Evolutionary conservation across 163 green algal species (phyloP).

Genomic region (Volvox carteri): DNA sequence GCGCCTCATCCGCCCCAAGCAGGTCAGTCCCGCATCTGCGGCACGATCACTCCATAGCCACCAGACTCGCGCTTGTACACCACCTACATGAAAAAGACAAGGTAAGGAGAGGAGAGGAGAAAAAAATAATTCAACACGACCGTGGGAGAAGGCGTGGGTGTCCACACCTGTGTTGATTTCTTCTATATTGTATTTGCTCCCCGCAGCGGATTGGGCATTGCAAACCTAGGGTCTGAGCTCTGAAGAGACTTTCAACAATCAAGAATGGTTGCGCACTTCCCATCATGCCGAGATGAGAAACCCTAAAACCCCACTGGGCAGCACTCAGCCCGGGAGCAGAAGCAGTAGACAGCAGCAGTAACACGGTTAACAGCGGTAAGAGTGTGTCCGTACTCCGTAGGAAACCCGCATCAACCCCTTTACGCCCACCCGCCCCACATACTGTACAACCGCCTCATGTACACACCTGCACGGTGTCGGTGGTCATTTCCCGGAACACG

Average conservation of each 20-base stretch:
- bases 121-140: background rate
- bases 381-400: background rate
- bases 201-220: background rate
- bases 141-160: no score
- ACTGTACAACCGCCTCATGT: background rate
- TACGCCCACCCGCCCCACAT: no score
- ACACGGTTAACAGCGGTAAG: background rate
- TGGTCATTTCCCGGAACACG: constrained; percentile 68
- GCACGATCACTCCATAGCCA: constrained; percentile 74
- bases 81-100: constrained; percentile 37
- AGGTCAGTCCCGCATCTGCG: constrained; percentile 64
- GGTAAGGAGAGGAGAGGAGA: background rate
- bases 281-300: background rate
- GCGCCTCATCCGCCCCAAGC: no score
- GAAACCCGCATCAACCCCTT: background rate
- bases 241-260: no score
- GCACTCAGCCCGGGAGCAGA: no score
- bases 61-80: constrained; percentile 78
- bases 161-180: no score
- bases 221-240: background rate
- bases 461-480: constrained; percentile 54
- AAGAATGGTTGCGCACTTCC: background rate
- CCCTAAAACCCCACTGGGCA: no score
- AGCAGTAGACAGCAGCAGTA: background rate
- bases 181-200: background rate